These are phyloP conservation scores for Bruguiera sexangula DNA, from an alignment of 345 rosid genomes.

Conservation along the genomic window DNA sequence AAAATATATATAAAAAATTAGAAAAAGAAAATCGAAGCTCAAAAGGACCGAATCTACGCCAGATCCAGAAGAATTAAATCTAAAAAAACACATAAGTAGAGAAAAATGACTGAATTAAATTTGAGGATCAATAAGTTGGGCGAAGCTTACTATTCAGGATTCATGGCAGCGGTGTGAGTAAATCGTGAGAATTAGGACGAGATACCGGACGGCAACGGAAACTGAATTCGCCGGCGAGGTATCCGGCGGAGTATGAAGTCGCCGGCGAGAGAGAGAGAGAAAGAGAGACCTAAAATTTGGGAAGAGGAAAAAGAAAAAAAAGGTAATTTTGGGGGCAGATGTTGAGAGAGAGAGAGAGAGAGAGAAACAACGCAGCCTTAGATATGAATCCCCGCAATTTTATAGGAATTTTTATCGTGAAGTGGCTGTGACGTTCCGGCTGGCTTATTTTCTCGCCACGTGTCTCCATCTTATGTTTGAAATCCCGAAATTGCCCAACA, in stretches of 20 bases:
- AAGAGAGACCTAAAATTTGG: conserved; percentile 6
- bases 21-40: neutral
- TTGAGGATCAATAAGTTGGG: neutral
- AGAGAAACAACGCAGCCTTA: neutral
- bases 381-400: conserved; percentile 6
- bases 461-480: neutral
- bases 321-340: neutral
- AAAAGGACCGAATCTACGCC: neutral
- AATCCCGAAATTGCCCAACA: conserved; percentile 15
- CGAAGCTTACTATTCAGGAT: conserved; percentile 83
- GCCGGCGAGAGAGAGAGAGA: conserved; percentile 27
- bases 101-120: neutral
- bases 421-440: conserved; percentile 24
- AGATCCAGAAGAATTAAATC: conserved; percentile 12
- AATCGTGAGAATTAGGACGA: conserved; percentile 15
- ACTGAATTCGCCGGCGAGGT: conserved; percentile 17
- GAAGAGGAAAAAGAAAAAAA: neutral
- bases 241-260: conserved; percentile 18
- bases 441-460: conserved; percentile 21
- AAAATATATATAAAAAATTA: neutral
- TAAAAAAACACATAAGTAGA: neutral
- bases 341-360: neutral
- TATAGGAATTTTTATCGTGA: conserved; percentile 20
- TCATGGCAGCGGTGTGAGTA: conserved; percentile 50
- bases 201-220: conserved; percentile 1